Evolutionary conservation across 371 early-diverging fungal species (phyloP).

Genomic region (Umbelopsis sp.): DNA sequence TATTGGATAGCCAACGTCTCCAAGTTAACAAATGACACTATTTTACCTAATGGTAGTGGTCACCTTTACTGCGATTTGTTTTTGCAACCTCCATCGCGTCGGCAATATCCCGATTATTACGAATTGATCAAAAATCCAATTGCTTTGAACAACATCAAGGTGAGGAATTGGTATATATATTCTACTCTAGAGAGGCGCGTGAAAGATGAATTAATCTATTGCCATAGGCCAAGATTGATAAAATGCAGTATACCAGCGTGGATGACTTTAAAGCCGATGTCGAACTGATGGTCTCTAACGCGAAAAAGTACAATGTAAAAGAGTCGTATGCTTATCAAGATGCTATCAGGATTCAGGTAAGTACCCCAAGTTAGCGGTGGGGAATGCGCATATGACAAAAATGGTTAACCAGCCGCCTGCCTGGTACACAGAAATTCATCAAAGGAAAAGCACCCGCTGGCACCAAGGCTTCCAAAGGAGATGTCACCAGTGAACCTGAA

Average conservation of each 20-base stretch:
- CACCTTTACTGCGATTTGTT: constrained; percentile 71
- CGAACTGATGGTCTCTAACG: constrained; percentile 77
- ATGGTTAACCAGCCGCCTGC: too few relatives aligned
- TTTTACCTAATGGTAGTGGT: constrained; percentile 29
- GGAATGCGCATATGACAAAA: not conserved
- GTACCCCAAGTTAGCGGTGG: not conserved
- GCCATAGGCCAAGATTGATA: constrained; percentile 46
- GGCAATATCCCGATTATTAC: constrained; percentile 91
- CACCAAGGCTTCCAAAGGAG: not conserved
- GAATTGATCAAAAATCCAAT: constrained; percentile 85
- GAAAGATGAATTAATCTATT: not conserved
- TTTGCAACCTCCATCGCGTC: constrained; percentile 73
- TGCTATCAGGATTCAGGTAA: constrained; percentile 66
- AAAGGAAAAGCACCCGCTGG: constrained; percentile 19
- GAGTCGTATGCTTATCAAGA: constrained; percentile 80
- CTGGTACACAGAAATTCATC: constrained; percentile 35
- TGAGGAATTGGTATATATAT: constrained; percentile 16
- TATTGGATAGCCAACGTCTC: not conserved
- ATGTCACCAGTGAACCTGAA: not conserved
- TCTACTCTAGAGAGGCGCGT: too few relatives aligned
- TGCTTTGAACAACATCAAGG: constrained; percentile 72
- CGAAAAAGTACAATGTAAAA: constrained; percentile 77
- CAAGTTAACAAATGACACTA: not conserved
- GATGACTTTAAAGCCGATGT: constrained; percentile 69
- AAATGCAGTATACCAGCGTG: constrained; percentile 55